Base-by-base conservation (phyloP, 306 rosid genomes). In the Glycine latifolia region DNA sequence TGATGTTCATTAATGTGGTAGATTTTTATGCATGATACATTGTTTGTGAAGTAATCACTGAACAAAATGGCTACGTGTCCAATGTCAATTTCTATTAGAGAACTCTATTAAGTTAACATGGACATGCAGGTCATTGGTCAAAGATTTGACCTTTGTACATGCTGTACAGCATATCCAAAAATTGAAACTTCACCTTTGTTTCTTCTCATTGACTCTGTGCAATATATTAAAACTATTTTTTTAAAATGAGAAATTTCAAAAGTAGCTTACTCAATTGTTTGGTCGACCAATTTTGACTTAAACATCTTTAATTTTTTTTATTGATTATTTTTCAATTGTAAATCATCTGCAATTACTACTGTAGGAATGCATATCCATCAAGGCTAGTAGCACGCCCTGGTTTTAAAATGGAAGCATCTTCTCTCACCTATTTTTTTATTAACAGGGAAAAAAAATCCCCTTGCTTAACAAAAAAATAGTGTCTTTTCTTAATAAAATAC, bases 11-110 rank as follows among this genome's bases (percentile, higher is more conserved):
- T 5, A 26, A 26, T 26, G 0, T 14, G 37, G 7, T 4, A 14
- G 58, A 59, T 47, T 58, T 82, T 82, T 58, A 6, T 26, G n/a
- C 14, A 6, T 17, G 37, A 68, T 82, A 48, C 67, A 63, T 63
- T n/a, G 46, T 43, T 39, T 65, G 50, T 37, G 20, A 13, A 52
- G 37, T 11, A 48, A 12, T 50, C 39, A 6, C 31, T 50, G 47
- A 12, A 6, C 37, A 61, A 73, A 4, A 73, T 17, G 49, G 58
- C 35, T 47, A 31, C 5, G 46, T 50, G 58, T 63, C 5, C 20
- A 14, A 37, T 37, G 73, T 62, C 49, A 50, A 81, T 14, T 73
- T 20, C 20, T 20, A 20, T 20, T 20, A 20, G 20, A 20, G 20
- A 20, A 20, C 20, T 20, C 20, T 1, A 20, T 20, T 5, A 49